Conservation (phyloP, 2,329 filamentous ascomycete genomes). For the Aspergillus sp. region DNA sequence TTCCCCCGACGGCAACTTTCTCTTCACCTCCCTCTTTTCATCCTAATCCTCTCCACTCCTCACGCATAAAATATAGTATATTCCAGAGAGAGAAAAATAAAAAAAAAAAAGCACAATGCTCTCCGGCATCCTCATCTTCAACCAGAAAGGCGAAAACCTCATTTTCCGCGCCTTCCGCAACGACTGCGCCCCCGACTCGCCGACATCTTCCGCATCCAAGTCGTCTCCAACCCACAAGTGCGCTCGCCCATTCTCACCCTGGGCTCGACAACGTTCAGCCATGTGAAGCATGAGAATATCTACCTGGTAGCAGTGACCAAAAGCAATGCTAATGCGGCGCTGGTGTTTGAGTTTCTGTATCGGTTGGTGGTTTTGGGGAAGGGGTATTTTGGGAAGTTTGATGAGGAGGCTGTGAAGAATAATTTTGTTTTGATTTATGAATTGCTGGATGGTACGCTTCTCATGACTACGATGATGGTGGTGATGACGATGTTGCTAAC, state of each 20-base stretch:
- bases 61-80: too few relatives aligned
- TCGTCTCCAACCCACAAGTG: constrained; percentile 96
- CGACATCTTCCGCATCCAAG: constrained; percentile 98
- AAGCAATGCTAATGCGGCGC: constrained; percentile 96
- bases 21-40: background rate
- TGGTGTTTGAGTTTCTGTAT: constrained; percentile 97
- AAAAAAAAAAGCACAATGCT: constrained; percentile 54
- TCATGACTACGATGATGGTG: background rate
- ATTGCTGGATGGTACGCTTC: constrained; percentile 68
- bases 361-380: constrained; percentile 80
- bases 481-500: background rate
- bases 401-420: constrained; percentile 99
- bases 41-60: too few relatives aligned
- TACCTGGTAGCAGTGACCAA: constrained; percentile 96
- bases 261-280: constrained; percentile 95
- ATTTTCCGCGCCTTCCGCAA: constrained; percentile 99
- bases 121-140: constrained; percentile 95
- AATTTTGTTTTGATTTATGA: constrained; percentile 99
- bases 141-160: constrained; percentile 98
- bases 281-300: constrained; percentile 99
- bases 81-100: too few relatives aligned
- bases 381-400: constrained; percentile 97
- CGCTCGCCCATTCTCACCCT: constrained; percentile 95
- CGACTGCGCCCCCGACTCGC: constrained; percentile 95
- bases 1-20: constrained; percentile 6